A percentile compares a stretch with the other conserved stretches of the same genome.
Evolutionary conservation across 2,329 filamentous ascomycete species (phyloP).

Genomic region (Colletotrichum tanaceti): DNA sequence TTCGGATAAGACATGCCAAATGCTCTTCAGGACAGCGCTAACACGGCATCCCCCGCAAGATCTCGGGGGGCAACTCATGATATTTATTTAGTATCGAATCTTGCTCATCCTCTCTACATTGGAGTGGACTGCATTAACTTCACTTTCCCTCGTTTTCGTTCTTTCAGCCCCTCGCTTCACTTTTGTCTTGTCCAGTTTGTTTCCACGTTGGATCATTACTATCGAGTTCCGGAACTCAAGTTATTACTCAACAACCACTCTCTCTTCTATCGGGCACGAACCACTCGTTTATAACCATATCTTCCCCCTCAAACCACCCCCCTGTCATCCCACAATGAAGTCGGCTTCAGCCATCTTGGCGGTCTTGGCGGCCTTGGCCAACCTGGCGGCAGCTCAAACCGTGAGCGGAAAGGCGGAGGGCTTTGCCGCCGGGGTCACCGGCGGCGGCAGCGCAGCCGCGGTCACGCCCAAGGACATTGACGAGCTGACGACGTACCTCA

Average conservation of each 20-base stretch:
- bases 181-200: slow-evolving; percentile 1
- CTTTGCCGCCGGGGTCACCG: slow-evolving; percentile 57
- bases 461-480: slow-evolving; percentile 55
- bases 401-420: slow-evolving; percentile 47
- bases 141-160: not conserved
- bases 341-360: slow-evolving; percentile 29
- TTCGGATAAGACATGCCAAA: slow-evolving; percentile 6
- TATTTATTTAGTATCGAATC: slow-evolving; percentile 1
- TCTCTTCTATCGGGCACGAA: not conserved
- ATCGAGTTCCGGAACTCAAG: slow-evolving; percentile 31
- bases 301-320: no score
- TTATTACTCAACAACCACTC: not conserved
- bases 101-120: not conserved
- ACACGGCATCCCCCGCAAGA: not conserved
- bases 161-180: slow-evolving; percentile 6
- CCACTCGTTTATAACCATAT: not conserved
- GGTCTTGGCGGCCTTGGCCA: slow-evolving; percentile 27
- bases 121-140: not conserved
- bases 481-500: slow-evolving; percentile 53
- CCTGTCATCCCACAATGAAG: slow-evolving; percentile 23
- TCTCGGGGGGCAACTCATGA: not conserved
- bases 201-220: not conserved
- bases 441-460: slow-evolving; percentile 60
- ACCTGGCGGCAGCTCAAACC: slow-evolving; percentile 26
- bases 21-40: not conserved